Conservation (phyloP, 306 rosid species). For the cucumber (Cucumis sativus) region DNA sequence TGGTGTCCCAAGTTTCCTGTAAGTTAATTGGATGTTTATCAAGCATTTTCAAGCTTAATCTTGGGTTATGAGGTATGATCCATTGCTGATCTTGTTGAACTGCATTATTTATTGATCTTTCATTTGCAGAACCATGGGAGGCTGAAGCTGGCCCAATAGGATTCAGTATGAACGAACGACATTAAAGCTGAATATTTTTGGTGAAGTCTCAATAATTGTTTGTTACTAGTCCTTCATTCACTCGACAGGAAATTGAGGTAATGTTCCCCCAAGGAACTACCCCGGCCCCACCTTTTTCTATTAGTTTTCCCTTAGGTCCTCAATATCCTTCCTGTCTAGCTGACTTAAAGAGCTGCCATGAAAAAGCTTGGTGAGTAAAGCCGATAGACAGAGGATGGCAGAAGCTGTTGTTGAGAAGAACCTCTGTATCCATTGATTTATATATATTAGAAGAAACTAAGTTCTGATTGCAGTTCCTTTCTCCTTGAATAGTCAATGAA, state of each 20-base stretch:
- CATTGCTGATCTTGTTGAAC: not conserved
- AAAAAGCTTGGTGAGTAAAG: not conserved
- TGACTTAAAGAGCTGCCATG: not conserved
- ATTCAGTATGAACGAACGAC: not conserved
- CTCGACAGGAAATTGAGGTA: not conserved
- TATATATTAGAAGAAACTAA: too few relatives aligned
- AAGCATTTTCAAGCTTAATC: not conserved
- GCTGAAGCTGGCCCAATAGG: not conserved
- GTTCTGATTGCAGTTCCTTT: not conserved
- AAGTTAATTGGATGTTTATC: not conserved
- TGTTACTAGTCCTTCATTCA: not conserved
- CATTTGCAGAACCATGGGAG: not conserved
- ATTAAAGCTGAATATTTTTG: not conserved
- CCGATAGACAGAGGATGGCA: not conserved
- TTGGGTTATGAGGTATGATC: not conserved
- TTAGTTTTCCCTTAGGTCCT: not conserved
- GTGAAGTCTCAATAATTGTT: not conserved
- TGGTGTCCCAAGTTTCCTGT: not conserved
- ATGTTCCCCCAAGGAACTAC: not conserved
- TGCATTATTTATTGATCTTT: not conserved
- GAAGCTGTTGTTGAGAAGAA: not conserved
- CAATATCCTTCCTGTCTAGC: not conserved
- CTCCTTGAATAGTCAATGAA: not conserved
- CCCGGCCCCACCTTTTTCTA: not conserved
- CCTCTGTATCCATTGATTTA: too few relatives aligned